Conservation (phyloP, 768 basidiomycete genomes). For the Mycena vulgaris region DNA sequence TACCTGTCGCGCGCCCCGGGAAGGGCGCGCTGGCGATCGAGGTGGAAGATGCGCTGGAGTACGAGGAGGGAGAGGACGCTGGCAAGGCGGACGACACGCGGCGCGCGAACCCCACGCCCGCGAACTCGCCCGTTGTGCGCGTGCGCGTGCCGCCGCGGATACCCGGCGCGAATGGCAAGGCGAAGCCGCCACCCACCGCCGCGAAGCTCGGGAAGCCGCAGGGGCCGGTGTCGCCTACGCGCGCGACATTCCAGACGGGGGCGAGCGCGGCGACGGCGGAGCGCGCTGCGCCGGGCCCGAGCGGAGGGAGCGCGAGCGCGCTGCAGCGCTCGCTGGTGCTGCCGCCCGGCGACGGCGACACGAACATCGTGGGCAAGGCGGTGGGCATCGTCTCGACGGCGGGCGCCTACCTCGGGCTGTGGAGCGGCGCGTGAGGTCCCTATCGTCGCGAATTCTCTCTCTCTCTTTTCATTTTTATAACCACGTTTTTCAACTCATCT, state of each 20-base stretch:
- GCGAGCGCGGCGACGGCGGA: constrained; percentile 8
- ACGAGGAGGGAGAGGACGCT: neutral
- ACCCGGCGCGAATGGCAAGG: neutral
- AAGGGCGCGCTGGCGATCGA: neutral
- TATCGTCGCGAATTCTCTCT: neutral
- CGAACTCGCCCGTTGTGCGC: constrained; percentile 70
- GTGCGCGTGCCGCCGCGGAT: constrained; percentile 29
- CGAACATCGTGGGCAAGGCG: constrained; percentile 65
- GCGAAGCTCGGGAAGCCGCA: neutral
- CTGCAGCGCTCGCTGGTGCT: constrained; percentile 36
- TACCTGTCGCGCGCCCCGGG: constrained; percentile 21
- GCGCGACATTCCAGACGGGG: constrained; percentile 34
- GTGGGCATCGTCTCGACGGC: constrained; percentile 88
- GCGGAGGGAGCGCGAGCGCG: constrained; percentile 9
- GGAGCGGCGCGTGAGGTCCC: constrained; percentile 43
- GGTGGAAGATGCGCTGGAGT: neutral
- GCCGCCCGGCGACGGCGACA: constrained; percentile 40
- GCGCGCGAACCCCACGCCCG: constrained; percentile 64
- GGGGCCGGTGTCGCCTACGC: constrained; percentile 30
- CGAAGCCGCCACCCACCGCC: neutral
- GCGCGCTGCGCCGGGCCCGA: neutral
- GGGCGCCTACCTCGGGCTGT: constrained; percentile 79
- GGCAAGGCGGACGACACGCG: neutral
- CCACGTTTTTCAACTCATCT: neutral
- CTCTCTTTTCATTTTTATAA: neutral